These are phyloP conservation scores for Vitis vinifera DNA, from an alignment of 164 flowering plant genomes.

Conservation along the genomic window DNA sequence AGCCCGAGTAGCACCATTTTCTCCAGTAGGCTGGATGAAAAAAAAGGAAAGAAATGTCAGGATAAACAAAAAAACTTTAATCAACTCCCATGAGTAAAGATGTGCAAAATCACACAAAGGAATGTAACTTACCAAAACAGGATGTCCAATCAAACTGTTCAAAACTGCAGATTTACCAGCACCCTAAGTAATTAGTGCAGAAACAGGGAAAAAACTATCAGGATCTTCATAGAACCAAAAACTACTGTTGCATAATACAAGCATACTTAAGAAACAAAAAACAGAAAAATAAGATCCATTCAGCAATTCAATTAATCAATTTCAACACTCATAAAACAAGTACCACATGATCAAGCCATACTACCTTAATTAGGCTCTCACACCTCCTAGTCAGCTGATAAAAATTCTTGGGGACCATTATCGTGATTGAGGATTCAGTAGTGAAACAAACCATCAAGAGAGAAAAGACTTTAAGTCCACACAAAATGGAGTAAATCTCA, in stretches of 20 bases:
- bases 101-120: not conserved
- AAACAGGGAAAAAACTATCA: not conserved
- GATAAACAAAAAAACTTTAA: not conserved
- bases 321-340: not conserved
- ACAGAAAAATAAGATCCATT: not conserved
- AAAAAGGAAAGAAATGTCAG: not conserved
- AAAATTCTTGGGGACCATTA: too few relatives aligned
- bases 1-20: conserved; percentile 98
- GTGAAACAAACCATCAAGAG: too few relatives aligned
- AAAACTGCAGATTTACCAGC: conserved; percentile 96
- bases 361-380: too few relatives aligned
- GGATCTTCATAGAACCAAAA: not conserved
- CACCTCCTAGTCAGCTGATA: too few relatives aligned
- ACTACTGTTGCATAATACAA: not conserved
- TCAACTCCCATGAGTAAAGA: not conserved
- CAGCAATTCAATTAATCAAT: not conserved
- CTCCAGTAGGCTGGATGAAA: conserved; percentile 88
- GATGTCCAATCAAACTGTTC: conserved; percentile 96
- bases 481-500: too few relatives aligned
- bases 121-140: conserved; percentile 70
- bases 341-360: too few relatives aligned
- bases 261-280: not conserved
- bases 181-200: conserved; percentile 30
- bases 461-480: too few relatives aligned
- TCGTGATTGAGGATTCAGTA: too few relatives aligned